Base-by-base conservation (phyloP, 169 alveolate genomes). In the Plasmodium knowlesi region DNA sequence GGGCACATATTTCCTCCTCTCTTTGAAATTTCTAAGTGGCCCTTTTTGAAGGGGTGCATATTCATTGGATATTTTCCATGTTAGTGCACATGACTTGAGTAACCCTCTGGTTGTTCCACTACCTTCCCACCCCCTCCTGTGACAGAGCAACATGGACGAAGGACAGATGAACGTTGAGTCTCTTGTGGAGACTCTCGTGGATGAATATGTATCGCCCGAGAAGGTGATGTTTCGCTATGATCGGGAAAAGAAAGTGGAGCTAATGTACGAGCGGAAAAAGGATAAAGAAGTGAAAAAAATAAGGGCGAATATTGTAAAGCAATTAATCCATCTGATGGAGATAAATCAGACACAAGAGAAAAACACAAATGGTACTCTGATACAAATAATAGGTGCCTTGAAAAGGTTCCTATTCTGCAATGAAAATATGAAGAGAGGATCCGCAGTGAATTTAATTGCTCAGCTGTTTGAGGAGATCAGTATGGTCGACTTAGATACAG, bases 391-490 rank as follows among this genome's bases (percentile, higher is more conserved):
- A 34, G 25, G 14, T n/a, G 28, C 41, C 10, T 46, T 85, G 25
- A 85, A 85, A 19, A 85, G 54, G 16, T 85, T 53, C 37, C 41
- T 25, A 5, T 74, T 50, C 12, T 74, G 93, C n/a, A 85, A 53
- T 25, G 93, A 85, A 85, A 85, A 74, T 85, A 50, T 85, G 81
- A 85, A 85, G 43, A 85, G 93, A 85, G 93, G 93, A 9, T 6
- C 85, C 12, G 46, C 93, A 6, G 80, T 85, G 61, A 70, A 85
- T 85, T 70, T 85, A 57, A n/a, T 85, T 10, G 57, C 93, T 1
- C 41, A 85, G 6, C 32, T 85, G 16, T 74, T 85, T 53, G 93
- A 85, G 3, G 70, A 57, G 67, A 53, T 85, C 39, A 25, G 25
- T 39, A 16, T 76, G 5, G 50, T 32, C n/a, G 81, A 85, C 5